These are phyloP conservation scores for Neurospora tetraspora DNA, from an alignment of 495 filamentous ascomycete genomes.

Conservation along the genomic window DNA sequence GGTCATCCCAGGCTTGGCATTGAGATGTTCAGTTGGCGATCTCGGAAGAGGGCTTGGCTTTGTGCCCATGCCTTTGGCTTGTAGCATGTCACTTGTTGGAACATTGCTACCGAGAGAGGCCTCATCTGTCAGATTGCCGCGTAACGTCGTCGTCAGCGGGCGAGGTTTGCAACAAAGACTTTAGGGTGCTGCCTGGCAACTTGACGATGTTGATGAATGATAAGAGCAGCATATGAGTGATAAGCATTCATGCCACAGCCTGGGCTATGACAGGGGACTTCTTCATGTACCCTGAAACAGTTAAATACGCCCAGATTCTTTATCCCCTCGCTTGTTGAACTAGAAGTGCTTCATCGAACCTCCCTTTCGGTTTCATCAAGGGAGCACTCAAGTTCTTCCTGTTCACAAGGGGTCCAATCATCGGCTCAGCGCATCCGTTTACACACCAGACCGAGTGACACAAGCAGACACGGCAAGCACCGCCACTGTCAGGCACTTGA, in stretches of 20 bases:
- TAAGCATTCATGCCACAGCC: neutral
- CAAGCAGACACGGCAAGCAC: neutral
- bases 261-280: neutral
- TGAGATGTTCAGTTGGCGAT: neutral
- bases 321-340: neutral
- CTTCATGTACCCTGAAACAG: neutral
- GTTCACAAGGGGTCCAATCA: neutral
- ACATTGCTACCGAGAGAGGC: neutral
- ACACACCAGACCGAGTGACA: neutral
- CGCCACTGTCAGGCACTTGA: neutral
- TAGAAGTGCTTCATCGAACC: neutral
- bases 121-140: neutral
- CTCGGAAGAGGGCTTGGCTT: neutral
- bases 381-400: neutral
- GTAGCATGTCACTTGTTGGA: neutral
- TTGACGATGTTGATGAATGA: neutral
- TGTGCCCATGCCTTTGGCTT: neutral
- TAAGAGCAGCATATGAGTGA: neutral
- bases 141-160: neutral
- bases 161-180: neutral
- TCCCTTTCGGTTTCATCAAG: neutral
- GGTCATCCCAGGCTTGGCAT: neutral
- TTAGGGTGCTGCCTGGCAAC: neutral
- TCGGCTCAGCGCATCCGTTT: neutral
- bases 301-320: neutral